Evolutionary conservation across 805 yeast species (phyloP).

Genomic region (Starmerella potacharoeniae): DNA sequence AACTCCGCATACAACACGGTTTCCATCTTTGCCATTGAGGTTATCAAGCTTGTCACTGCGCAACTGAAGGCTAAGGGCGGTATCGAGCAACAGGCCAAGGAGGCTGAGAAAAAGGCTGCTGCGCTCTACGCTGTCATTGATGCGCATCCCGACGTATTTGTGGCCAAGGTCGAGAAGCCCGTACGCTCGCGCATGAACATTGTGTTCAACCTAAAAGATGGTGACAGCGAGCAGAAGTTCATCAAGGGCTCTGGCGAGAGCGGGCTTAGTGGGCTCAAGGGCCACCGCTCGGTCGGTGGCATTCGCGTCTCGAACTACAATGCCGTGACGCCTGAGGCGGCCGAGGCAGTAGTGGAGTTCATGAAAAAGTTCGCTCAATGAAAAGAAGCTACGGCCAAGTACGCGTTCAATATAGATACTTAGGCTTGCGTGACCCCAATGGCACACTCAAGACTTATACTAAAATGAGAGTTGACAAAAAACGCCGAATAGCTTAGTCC

Average conservation of each 20-base stretch:
- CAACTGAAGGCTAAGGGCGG: constrained; percentile 63
- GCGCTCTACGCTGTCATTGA: constrained; percentile 57
- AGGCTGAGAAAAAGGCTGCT: constrained; percentile 51
- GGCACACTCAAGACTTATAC: too few relatives aligned
- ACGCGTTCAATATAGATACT: too few relatives aligned
- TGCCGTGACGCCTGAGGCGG: constrained; percentile 51
- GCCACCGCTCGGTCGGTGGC: constrained; percentile 96
- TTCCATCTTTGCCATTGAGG: constrained; percentile 84
- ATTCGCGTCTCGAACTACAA: constrained; percentile 88
- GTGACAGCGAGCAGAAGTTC: constrained; percentile 56
- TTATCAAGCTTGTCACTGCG: constrained; percentile 66
- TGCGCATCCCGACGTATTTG: constrained; percentile 50
- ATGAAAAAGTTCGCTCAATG: constrained; percentile 10
- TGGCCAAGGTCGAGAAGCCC: constrained; percentile 49
- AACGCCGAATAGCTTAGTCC: too few relatives aligned
- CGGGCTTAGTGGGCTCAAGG: constrained; percentile 70
- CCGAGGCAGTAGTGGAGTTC: constrained; percentile 14
- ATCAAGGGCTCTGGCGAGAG: constrained; percentile 50
- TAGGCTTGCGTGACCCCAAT: too few relatives aligned
- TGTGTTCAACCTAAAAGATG: constrained; percentile 65
- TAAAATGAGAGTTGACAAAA: too few relatives aligned
- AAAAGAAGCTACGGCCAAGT: background rate
- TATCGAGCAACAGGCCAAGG: constrained; percentile 44
- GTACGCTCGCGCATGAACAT: constrained; percentile 85
- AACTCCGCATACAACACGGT: constrained; percentile 93